Evolutionary conservation across 306 rosid species (phyloP), one percentile per base, ranked within the genome.

Genomic region (Sicyos baderoa): DNA sequence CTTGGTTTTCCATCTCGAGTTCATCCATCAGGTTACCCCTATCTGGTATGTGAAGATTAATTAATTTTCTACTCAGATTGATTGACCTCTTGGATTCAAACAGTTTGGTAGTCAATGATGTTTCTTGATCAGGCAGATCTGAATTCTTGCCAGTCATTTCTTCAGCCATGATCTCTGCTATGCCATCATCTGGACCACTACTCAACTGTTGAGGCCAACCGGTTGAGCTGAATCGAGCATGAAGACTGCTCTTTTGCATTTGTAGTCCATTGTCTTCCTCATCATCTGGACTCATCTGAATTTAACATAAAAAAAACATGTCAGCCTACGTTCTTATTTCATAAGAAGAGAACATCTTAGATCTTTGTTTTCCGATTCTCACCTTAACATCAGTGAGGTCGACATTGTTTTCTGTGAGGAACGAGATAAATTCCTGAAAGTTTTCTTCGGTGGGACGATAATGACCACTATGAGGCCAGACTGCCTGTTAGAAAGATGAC

Each of bases 251-350:
- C 66, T 87, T 78, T 72, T 77, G 72, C 70, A 82, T 77, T 74
- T 76, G 11, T n/a, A 74, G 37, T 10, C 44, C 60, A 65, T 70
- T 82, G 16, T 81, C 85, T 63, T 67, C 86, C 75, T 82, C 96
- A 12, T 81, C 90, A 73, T 79, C 91, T 0, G 99, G 85, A 83
- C 74, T 82, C 96, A 79, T 85, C 97, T 94, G 91, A 82, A 80
- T 66, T 75, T 12, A 77, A 59, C 35, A 77, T 1, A 3, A 29
- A 67, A 80, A 53, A 52, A 69, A 32, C 35, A 52, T n/a, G 35
- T 70, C 51, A 70, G 53, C 47, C 19, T 35, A 17, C 18, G 50
- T 37, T 32, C 35, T 47, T 6, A 13, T 21, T 65, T 45, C 70
- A 45, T 16, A 3, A 65, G 12, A 45, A 19, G 44, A 42, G 53